Conservation (phyloP, 139 green algal genomes). For the Coccomyxa sp. region DNA sequence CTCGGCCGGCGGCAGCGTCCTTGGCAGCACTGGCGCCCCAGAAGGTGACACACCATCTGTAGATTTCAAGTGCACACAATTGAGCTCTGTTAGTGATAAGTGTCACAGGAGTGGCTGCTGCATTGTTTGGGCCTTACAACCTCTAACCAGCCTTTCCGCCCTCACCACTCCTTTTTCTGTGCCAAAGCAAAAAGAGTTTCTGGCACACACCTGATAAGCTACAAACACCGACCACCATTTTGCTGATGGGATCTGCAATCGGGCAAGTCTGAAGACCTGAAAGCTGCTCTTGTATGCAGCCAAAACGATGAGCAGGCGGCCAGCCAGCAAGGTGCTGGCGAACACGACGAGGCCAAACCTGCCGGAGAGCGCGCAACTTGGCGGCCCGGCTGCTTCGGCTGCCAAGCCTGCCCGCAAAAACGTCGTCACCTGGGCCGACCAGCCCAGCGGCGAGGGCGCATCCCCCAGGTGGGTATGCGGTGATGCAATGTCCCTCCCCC, state of each 20-base stretch:
- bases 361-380: neutral
- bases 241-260: neutral
- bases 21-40: neutral
- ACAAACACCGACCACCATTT: too few species aligned
- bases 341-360: constrained; percentile 4
- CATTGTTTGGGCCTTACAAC: neutral
- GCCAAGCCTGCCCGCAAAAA: neutral
- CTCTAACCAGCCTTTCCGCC: too few species aligned
- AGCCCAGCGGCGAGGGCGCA: neutral
- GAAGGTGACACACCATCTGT: neutral
- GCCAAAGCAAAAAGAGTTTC: too few species aligned
- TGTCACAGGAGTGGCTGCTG: neutral
- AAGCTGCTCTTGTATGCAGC: neutral
- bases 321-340: neutral
- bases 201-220: too few species aligned
- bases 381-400: neutral
- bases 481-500: too few species aligned
- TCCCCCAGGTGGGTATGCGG: too few species aligned
- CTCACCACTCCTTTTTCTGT: too few species aligned
- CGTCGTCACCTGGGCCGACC: neutral
- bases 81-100: neutral
- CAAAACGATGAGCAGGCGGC: neutral
- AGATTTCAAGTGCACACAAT: neutral
- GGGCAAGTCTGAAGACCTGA: neutral
- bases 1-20: neutral